Base-by-base conservation (phyloP, 2,329 filamentous ascomycete genomes). In the Escovopsis sp. region DNA sequence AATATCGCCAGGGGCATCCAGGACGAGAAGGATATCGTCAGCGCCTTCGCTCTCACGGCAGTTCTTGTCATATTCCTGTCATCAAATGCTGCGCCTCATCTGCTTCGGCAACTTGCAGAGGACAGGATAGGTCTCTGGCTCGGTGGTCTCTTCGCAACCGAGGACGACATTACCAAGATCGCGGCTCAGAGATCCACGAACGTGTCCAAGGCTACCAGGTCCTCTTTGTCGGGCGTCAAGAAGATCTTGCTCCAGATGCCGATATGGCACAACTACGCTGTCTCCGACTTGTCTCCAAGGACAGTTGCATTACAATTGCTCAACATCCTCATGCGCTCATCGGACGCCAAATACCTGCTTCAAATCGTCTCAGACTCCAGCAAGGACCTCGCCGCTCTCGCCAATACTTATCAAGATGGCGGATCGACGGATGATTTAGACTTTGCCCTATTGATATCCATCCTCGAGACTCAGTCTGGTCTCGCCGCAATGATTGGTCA, bases 141-240 rank as follows among this genome's bases (percentile, higher is more conserved):
- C 10, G 60, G 64, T 34, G 64, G 61, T 3, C 66, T 85, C 33
- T 60, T 88, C 9, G 59, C 63, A 2, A 56, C 62, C 12, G 55
- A 69, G 10, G 62, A 67, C 12, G 76, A 81, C 41, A 73, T 88
- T 26, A 60, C 60, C n/a, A 61, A 62, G 15, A 58, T 85, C n/a
- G 71, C 73, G 1, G 74, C 71, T 47, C 78, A 84, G 33, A 73
- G 78, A 30, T 73, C 74, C 48, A 75, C 64, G 44, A 87, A 86
- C 49, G 68, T 88, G 55, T 80, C 85, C 0, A 80, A 72, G 53
- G 68, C 75, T 28, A 74, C 72, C 10, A 77, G 78, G 51, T 65
- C 62, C 12, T 67, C 73, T 0, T 55, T 88, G 7, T 50, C 60
- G 7, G 64, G 68, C 0, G 66, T 85, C 36, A 75, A 77, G 45